These are phyloP conservation scores for Apiospora saccharicola DNA, from an alignment of 2,329 filamentous ascomycete species.

Conservation along the genomic window DNA sequence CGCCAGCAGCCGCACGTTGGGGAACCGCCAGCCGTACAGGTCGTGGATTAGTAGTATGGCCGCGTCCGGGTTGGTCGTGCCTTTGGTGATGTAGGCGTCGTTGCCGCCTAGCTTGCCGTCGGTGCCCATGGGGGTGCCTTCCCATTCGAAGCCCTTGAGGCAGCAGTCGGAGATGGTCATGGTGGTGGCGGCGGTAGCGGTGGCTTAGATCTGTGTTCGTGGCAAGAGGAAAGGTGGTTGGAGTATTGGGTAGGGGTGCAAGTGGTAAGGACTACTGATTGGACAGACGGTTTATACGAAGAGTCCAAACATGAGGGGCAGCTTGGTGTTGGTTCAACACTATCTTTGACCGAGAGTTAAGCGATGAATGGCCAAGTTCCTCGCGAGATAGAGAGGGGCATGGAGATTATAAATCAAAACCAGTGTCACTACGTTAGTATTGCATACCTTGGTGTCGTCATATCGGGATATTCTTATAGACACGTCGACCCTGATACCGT, in stretches of 20 bases:
- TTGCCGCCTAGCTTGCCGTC: conserved; percentile 45
- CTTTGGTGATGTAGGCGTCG: conserved; percentile 47
- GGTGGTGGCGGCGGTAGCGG: background rate
- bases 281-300: background rate
- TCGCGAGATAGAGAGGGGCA: background rate
- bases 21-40: conserved; percentile 53
- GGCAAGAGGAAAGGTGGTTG: background rate
- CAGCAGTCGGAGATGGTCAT: conserved; percentile 42
- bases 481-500: background rate
- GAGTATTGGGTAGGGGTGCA: background rate
- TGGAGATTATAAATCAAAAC: background rate
- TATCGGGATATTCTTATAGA: background rate
- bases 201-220: background rate
- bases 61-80: conserved; percentile 37
- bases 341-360: background rate
- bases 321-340: background rate
- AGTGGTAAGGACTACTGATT: background rate
- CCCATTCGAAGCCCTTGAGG: conserved; percentile 50
- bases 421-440: background rate
- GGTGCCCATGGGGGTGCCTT: conserved; percentile 47
- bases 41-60: conserved; percentile 50
- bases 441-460: background rate
- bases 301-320: background rate
- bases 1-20: conserved; percentile 53
- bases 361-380: background rate